Evolutionary conservation across 208 protist genomes (phyloP).

Genomic region (Crithidia fasciculata): DNA sequence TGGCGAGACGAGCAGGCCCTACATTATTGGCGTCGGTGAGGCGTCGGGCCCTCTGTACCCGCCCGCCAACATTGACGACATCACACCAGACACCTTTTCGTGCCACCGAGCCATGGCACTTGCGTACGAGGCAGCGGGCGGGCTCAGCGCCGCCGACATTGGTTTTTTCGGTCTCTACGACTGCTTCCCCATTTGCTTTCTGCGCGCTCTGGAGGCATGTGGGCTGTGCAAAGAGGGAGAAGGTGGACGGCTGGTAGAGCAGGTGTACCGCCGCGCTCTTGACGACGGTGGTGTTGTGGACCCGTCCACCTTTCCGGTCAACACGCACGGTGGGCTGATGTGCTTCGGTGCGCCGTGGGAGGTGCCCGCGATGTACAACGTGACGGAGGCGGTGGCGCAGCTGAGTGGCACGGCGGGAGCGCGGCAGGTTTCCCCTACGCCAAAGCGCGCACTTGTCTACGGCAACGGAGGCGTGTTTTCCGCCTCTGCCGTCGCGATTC

Average conservation of each 20-base stretch:
- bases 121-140: conserved; percentile 55
- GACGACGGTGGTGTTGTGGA: conserved; percentile 34
- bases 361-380: conserved; percentile 82
- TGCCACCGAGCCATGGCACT: conserved; percentile 52
- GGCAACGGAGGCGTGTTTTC: conserved; percentile 91
- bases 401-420: conserved; percentile 44
- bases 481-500: conserved; percentile 74
- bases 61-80: conserved; percentile 45
- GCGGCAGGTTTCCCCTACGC: conserved; percentile 54
- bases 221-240: conserved; percentile 64
- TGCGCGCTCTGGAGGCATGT: conserved; percentile 69
- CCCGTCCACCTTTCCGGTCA: conserved; percentile 58
- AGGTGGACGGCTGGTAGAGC: conserved; percentile 61
- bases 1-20: conserved; percentile 23
- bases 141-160: conserved; percentile 58
- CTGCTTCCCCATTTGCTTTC: conserved; percentile 85
- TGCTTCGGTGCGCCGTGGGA: conserved; percentile 85
- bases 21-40: conserved; percentile 59
- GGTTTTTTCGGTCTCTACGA: conserved; percentile 85
- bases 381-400: conserved; percentile 67
- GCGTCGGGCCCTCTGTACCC: conserved; percentile 74
- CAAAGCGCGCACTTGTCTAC: conserved; percentile 83
- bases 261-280: conserved; percentile 45
- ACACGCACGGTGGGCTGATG: conserved; percentile 81
- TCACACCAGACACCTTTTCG: conserved; percentile 65